Base-by-base conservation (phyloP, 768 basidiomycete genomes). In the Lactarius hatsudake region DNA sequence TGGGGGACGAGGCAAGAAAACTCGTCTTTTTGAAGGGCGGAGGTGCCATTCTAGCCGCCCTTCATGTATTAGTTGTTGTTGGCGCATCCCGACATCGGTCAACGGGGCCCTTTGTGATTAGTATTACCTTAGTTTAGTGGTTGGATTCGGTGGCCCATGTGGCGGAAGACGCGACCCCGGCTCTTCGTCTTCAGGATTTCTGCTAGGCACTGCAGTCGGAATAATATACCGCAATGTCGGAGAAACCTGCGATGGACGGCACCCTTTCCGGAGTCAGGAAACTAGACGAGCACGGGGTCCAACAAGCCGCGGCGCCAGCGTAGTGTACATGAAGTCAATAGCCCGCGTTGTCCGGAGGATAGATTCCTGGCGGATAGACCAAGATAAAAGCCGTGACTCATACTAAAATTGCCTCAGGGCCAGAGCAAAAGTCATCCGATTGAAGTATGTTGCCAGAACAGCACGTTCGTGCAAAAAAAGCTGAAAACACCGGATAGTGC, bases 81-180 rank as follows among this genome's bases (percentile, higher is more conserved):
- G 13, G 30, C 30, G 30, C 54, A 6, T 34, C n/a, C 28, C 40
- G 34, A 45, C 23, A 51, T n/a, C 10, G 26, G 20, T 20, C 45
- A 12, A 32, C 15, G 26, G 38, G 38, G 28, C 36, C n/a, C 13
- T 28, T 53, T 53, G 51, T 13, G 23, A 26, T 17, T 8, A 2
- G 12, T 34, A 10, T 61, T 13, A 23, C 15, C 36, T 48, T 42
- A 15, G 7, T 34, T 30, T 30, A 36, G 28, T 53, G 38, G 26
- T 48, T 20, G 28, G 23, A 20, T 18, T 43, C 34, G 65, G 62
- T 66, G 65, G 56, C 55, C 36, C 12, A 34, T 34, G 55, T 56
- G 55, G 55, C 48, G 38, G 34, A 0, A 38, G 9, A 48, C 55
- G 28, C 42, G 5, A 30, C 30, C 30, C 60, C 60, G 42, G 60